These are phyloP conservation scores for Periconia macrospinosa DNA, from an alignment of 2,329 filamentous ascomycete genomes.

Conservation along the genomic window DNA sequence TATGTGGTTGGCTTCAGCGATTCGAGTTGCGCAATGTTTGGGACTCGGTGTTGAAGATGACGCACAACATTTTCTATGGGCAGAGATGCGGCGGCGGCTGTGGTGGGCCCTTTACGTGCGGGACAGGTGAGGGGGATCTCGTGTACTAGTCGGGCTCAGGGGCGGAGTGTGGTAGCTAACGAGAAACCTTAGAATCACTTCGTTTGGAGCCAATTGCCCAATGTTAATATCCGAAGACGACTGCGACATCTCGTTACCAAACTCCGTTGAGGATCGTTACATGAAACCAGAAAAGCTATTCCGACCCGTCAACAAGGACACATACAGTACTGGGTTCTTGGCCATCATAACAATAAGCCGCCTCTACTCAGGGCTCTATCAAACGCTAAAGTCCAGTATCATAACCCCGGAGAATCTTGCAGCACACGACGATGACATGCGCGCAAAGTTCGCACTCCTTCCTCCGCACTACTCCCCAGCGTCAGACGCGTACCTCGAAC, in stretches of 20 bases:
- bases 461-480: constrained; percentile 72
- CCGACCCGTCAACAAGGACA: constrained; percentile 38
- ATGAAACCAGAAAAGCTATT: constrained; percentile 59
- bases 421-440: constrained; percentile 82
- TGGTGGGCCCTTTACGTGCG: constrained; percentile 96
- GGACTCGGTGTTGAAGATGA: constrained; percentile 77
- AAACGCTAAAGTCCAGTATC: constrained; percentile 64
- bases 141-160: neutral
- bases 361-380: constrained; percentile 72
- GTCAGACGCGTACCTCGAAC: constrained; percentile 69
- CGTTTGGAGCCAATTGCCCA: constrained; percentile 79
- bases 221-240: constrained; percentile 84
- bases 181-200: constrained; percentile 60
- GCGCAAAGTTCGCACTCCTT: constrained; percentile 72
- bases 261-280: constrained; percentile 77
- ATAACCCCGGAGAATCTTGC: constrained; percentile 69
- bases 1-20: constrained; percentile 79
- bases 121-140: constrained; percentile 64
- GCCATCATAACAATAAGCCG: constrained; percentile 81
- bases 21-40: constrained; percentile 80
- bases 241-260: constrained; percentile 81
- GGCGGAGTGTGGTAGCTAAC: constrained; percentile 22
- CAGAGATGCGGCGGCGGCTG: constrained; percentile 81
- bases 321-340: constrained; percentile 69
- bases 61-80: constrained; percentile 73